Base-by-base conservation (phyloP, 78 protist species). In the Dictyostelium firmibasis region DNA sequence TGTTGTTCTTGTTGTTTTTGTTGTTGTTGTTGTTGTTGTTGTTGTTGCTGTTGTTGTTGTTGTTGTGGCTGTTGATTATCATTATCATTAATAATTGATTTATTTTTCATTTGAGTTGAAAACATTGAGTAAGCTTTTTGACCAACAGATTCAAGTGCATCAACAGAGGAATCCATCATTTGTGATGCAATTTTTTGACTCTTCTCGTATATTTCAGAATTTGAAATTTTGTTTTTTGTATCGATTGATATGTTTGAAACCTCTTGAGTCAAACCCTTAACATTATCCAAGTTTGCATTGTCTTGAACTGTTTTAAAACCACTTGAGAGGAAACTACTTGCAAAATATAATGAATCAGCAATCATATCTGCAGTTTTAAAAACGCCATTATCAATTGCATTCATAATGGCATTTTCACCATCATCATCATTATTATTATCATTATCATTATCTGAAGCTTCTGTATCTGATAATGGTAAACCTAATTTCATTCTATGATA, bases 331-430 rank as follows among this genome's bases (percentile, higher is more conserved):
- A 89, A 50, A 81, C 35, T 81, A 33, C 88, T 53, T 33, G 94
- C 94, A 69, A 81, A 89, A 16, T 62, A 44, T 20, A 89, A 44
- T 38, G 94, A 89, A 81, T 81, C 94, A 20, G 94, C 94, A 70
- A 89, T 89, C 27, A 89, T 60, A 81, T 89, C 94, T 2, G 94
- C 94, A 6, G 94, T 81, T 69, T 89, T 89, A 33, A 89, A 89
- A 20, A 89, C 94, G 81, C 86, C 76, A 44, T 89, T 89, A 81
- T 89, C 94, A 35, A 89, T 64, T 1, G 85, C 94, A 81, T 69
- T 69, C 27, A 89, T 44, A 20, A 89, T 38, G 1, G 33, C 41
- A 43, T 67, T 77, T 8, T 36, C 87, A 9, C 64, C 83, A 36
- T 69, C 86, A 36, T 88, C 86, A 31, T 78, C 92, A 53, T 16